Evolutionary conservation across 192 early-diverging fungal species (phyloP), one percentile per base, ranked within the genome.

Genomic region (Mortierella antarctica): DNA sequence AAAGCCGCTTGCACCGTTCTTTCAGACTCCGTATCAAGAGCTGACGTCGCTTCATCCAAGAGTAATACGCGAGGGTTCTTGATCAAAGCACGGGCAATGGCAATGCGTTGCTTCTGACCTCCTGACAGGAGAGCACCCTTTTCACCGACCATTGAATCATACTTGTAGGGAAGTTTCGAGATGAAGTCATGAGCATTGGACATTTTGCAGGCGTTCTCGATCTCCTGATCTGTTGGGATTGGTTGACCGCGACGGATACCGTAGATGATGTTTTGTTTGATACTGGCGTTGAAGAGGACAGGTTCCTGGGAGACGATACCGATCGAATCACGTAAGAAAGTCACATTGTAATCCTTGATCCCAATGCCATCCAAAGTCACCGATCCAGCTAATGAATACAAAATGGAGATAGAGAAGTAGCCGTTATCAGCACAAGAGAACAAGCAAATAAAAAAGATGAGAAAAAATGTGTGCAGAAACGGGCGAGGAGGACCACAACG

Each of bases 291-390:
- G 79, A 98, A 98, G 55, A 98, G 88, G 45, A 97, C 91, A 2
- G 96, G 97, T 76, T 96, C 96, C 87, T 96, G 96, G 57, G 89
- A 87, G 65, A 98, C 96, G 39, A 98, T 87, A 50, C 96, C 97
- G 59, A 98, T 94, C 59, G 94, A 91, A 63, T 87, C 86, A 20
- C 98, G 92, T 48, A 97, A 82, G 88, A 92, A 97, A 39, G 87
- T 76, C 42, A 97, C 85, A 57, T 98, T 95, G 73, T 91, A 86
- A 57, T 92, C 88, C 65, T 87, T 90, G 63, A 96, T 84, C 62
- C 95, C 86, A n/a, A 84, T 74, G 49, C 92, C 95, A 85, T 97
- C 97, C 11, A 98, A 53, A 18, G 77, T 66, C 12, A 97, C 87
- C 1, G 58, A 44, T 51, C 94, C 94, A 11, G 71, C 70, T 52